phyloP scores from a whole-genome alignment of 2,329 filamentous ascomycete species.

The Aspergillus sp. region DNA sequence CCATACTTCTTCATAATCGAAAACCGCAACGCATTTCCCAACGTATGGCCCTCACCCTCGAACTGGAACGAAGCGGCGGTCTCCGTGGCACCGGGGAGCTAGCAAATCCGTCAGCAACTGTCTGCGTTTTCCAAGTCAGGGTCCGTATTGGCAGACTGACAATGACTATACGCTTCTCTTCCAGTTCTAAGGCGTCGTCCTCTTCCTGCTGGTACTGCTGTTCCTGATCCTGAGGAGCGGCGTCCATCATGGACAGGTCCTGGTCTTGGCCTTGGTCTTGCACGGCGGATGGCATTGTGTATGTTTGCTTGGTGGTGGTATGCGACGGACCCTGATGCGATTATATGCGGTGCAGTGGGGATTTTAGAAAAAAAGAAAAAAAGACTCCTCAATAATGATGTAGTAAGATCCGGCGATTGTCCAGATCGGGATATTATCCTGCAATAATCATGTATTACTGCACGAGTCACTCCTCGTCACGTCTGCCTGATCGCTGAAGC shows the following conservation, averaged over 20 bases:
- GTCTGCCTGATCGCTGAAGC: no score
- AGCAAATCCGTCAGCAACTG: constrained; percentile 2
- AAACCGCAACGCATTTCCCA: constrained; percentile 88
- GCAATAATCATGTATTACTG: no score
- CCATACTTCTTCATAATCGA: constrained; percentile 95
- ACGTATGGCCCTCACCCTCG: constrained; percentile 83
- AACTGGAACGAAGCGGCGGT: constrained; percentile 94
- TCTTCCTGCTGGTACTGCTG: constrained; percentile 43
- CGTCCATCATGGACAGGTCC: constrained; percentile 37
- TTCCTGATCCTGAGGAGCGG: constrained; percentile 27
- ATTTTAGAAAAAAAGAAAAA: no score
- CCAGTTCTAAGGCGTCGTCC: constrained; percentile 30
- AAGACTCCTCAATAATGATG: no score
- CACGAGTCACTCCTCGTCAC: no score
- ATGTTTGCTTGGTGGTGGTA: no score
- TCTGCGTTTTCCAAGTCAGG: background rate
- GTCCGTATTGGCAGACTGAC: constrained; percentile 35
- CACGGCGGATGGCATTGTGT: constrained; percentile 32
- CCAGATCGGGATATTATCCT: no score
- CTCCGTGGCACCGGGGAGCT: constrained; percentile 77
- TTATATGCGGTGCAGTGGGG: no score
- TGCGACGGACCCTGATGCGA: no score
- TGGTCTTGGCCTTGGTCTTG: constrained; percentile 20
- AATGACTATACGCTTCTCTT: constrained; percentile 53
- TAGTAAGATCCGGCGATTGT: no score